phyloP scores from a whole-genome alignment of 148 eudicot species.

The Persicaria tinctoria region DNA sequence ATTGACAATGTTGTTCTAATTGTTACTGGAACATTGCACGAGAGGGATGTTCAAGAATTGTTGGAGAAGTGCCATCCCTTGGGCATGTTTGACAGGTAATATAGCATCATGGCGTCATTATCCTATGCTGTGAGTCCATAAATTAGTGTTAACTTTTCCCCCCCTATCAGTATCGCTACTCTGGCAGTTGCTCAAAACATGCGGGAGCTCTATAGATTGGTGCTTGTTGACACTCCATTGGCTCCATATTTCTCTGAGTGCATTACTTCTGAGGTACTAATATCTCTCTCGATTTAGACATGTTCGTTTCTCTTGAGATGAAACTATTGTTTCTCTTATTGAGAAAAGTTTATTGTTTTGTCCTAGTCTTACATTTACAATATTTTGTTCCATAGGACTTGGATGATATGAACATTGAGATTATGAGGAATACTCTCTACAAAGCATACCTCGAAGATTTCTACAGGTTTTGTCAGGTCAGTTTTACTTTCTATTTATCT shows the following conservation, averaged over 20 bases:
- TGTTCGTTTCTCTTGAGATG: neutral
- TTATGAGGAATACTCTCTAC: constrained; percentile 96
- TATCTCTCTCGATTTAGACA: constrained; percentile 9
- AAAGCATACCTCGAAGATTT: constrained; percentile 98
- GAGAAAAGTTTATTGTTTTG: neutral
- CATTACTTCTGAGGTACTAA: constrained; percentile 77
- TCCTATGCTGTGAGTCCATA: neutral
- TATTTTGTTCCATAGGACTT: constrained; percentile 48
- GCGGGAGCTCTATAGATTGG: constrained; percentile 87
- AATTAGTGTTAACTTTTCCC: constrained; percentile 7
- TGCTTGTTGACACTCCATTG: constrained; percentile 93
- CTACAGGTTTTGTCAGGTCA: constrained; percentile 87
- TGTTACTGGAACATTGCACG: constrained; percentile 96
- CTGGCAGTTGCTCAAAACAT: constrained; percentile 92
- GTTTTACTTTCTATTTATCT: constrained; percentile 1
- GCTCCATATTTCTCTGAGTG: constrained; percentile 97
- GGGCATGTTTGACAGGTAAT: constrained; percentile 95
- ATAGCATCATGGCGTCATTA: constrained; percentile 1
- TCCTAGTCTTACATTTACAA: neutral
- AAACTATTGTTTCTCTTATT: neutral
- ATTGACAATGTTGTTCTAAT: constrained; percentile 95
- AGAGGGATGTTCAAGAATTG: constrained; percentile 93
- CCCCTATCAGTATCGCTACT: constrained; percentile 70
- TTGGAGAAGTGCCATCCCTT: constrained; percentile 94
- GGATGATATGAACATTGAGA: constrained; percentile 99